Evolutionary conservation across 2,329 filamentous ascomycete genomes (phyloP).

Genomic region (Fusarium bulbicola): DNA sequence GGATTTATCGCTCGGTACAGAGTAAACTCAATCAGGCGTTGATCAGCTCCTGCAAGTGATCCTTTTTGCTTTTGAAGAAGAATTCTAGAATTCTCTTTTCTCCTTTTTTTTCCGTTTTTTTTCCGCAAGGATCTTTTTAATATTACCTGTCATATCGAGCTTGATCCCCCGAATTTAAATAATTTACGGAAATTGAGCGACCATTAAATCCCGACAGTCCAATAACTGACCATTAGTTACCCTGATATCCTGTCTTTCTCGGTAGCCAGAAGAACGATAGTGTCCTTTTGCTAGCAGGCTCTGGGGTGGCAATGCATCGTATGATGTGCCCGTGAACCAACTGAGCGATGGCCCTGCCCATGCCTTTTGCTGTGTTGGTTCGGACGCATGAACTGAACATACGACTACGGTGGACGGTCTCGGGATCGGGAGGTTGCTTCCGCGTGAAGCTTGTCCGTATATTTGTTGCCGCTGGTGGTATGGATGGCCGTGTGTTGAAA

Average conservation of each 20-base stretch:
- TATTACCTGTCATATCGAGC: slow-evolving; percentile 2
- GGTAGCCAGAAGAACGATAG: neutral
- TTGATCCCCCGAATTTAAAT: neutral
- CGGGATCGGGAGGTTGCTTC: neutral
- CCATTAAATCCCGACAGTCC: neutral
- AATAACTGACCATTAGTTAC: neutral
- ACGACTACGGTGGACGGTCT: neutral
- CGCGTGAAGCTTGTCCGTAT: neutral
- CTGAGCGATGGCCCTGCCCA: neutral
- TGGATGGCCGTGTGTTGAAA: neutral
- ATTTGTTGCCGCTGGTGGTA: neutral
- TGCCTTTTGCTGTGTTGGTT: neutral
- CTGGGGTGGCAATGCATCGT: neutral
- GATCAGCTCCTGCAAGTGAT: neutral
- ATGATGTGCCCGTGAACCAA: neutral
- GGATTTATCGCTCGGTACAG: neutral
- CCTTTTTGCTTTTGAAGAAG: neutral
- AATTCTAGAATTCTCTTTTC: neutral
- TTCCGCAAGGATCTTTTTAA: neutral
- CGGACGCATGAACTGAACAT: neutral
- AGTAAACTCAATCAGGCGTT: neutral
- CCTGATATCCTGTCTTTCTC: neutral
- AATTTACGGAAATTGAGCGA: neutral
- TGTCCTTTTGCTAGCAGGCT: neutral
- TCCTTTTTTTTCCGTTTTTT: no score